phyloP scores from a whole-genome alignment of 352 stramenopile genomes.

The Globisporangium okanoganense region DNA sequence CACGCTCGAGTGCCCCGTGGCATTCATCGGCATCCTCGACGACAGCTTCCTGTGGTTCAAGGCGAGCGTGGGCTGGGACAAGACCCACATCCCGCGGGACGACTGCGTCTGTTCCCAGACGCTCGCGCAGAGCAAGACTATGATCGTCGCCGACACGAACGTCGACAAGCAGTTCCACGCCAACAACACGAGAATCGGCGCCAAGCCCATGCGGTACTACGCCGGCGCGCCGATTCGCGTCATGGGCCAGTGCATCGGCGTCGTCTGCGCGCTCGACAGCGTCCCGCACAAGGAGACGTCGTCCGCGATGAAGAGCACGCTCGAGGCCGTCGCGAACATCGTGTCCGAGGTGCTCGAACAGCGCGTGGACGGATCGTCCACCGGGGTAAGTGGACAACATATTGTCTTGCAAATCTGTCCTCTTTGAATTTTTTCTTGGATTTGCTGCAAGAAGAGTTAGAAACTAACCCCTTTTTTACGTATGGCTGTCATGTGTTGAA shows the following conservation, averaged over 20 bases:
- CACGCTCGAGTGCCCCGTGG: constrained; percentile 60
- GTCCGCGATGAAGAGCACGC: constrained; percentile 55
- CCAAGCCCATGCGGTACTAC: constrained; percentile 55
- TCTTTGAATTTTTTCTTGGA: no score
- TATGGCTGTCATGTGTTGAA: not conserved
- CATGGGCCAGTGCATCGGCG: constrained; percentile 55
- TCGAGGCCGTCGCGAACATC: constrained; percentile 75
- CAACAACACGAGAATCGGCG: constrained; percentile 37
- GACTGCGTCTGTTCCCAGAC: constrained; percentile 52
- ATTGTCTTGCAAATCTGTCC: constrained; percentile 1
- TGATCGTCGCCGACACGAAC: constrained; percentile 63
- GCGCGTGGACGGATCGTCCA: constrained; percentile 28
- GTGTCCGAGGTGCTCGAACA: constrained; percentile 82
- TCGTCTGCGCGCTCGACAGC: constrained; percentile 61
- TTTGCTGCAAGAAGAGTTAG: no score
- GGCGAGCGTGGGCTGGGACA: constrained; percentile 59
- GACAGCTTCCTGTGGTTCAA: constrained; percentile 59
- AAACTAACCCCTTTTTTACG: not conserved
- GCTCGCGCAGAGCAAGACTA: constrained; percentile 39
- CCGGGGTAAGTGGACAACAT: constrained; percentile 10
- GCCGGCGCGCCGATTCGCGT: constrained; percentile 57
- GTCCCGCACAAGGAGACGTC: constrained; percentile 44
- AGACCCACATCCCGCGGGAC: constrained; percentile 46
- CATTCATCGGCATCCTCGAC: constrained; percentile 68
- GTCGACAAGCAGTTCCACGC: constrained; percentile 69